Evolutionary conservation across 2,329 filamentous ascomycete genomes (phyloP), one percentile per base, ranked within the genome.

Genomic region (Chrysoporthe deuterocubensis): DNA sequence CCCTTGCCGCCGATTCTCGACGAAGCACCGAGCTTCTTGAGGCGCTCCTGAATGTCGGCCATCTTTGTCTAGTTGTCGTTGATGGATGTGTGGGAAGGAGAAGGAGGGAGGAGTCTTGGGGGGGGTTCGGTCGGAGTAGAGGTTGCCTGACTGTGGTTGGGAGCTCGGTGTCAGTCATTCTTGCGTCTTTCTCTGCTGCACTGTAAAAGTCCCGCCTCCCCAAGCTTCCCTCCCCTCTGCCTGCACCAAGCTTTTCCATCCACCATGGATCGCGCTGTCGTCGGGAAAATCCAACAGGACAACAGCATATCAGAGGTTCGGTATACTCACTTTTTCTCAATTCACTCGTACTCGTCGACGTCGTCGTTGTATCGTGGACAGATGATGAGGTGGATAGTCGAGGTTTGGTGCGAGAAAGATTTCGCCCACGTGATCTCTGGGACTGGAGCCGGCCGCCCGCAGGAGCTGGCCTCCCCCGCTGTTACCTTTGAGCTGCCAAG

Each of bases 1-100:
- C 96, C 96, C 89, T 99, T 99, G 86, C 96, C 96, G 86, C 91
- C 91, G 83, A 90, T 92, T 80, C 84, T 83, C 76, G 83, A 83
- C 72, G 77, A 77, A 71, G 79, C 80, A 78, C 83, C 84, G 72
- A 86, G 84, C 84, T 87, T 87, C 84, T 86, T 87, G 76, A 87
- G 82, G 75, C 84, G 83, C 80, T 87, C 84, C 81, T 87, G 84
- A 74, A 87, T 76, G 76, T 86, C 84, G 76, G 82, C 80, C 84
- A 87, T 87, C 76, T 69, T 76, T 70, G 71, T 62, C 69, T 69
- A 59, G 50, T 59, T 50, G 64, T 61, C 67, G 59, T 66, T 57
- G 40, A 3, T 60, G 37, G 57, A 4, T 44, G 57, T 44, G 43
- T 44, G 8, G 21, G 43, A 26, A 61, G 42, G 32, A 8, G 44